Conservation (phyloP, 257 asterid species). For the Jaltomata sinuosa region DNA sequence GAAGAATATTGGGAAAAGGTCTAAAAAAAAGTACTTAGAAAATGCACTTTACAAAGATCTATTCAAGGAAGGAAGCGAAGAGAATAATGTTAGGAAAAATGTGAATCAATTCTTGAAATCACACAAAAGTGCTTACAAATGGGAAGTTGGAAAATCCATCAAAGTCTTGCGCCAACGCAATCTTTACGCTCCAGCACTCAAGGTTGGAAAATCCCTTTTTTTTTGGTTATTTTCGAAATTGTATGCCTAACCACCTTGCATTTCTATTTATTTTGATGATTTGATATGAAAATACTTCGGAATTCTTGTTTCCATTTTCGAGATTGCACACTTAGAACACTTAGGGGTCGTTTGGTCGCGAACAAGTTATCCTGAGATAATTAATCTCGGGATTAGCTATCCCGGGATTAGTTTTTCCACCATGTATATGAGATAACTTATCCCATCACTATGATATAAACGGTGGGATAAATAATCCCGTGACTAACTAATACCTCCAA, state of each 20-base stretch:
- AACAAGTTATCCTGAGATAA: too few species aligned
- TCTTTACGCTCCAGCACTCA: slow-evolving; percentile 66
- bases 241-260: background rate
- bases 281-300: background rate
- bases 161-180: slow-evolving; percentile 66
- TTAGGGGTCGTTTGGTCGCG: too few species aligned
- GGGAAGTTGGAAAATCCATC: slow-evolving; percentile 83
- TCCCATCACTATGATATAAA: too few species aligned
- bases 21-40: slow-evolving; percentile 63
- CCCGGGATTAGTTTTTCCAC: too few species aligned
- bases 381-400: too few species aligned
- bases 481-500: too few species aligned
- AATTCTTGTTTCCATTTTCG: background rate
- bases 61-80: slow-evolving; percentile 65
- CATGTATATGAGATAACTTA: too few species aligned
- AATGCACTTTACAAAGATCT: slow-evolving; percentile 81
- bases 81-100: slow-evolving; percentile 38
- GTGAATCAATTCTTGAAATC: slow-evolving; percentile 63
- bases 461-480: too few species aligned
- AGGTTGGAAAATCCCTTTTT: slow-evolving; percentile 50
- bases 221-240: background rate
- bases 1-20: slow-evolving; percentile 48
- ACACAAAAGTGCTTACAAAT: slow-evolving; percentile 68
- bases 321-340: too few species aligned
- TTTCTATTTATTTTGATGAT: background rate